Base-by-base conservation (phyloP, 768 basidiomycete species). In the Boletus tomentosulus region DNA sequence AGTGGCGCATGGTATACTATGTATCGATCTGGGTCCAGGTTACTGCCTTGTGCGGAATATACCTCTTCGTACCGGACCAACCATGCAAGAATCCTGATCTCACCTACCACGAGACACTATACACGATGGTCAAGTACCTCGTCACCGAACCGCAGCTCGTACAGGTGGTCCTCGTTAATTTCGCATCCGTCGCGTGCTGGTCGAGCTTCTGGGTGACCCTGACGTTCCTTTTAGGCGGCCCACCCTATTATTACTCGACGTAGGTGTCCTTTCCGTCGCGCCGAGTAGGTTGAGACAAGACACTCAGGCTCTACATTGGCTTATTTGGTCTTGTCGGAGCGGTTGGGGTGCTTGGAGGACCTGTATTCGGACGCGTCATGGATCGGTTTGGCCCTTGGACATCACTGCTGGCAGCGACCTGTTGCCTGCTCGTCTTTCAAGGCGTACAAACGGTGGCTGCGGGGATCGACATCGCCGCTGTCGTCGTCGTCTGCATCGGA, bases 261-360 rank as follows among this genome's bases (percentile, higher is more conserved):
- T 69, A 45, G n/a, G 66, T 62, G 10, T 34, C 22, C 28, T 43
- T n/a, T 2, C 25, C 10, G 9, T 38, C 19, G 1, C 27, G 1
- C 6, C 10, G 46, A 46, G 30, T 25, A 35, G 19, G n/a, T 33
- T 57, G 28, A 63, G 42, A 49, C 7, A 15, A 11, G 37, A 12
- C 3, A 30, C 19, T 3, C n/a, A 50, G 59, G 45, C 56, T 62
- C 34, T 65, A 68, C 19, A 78, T 78, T 48, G 79, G 79, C 33
- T 62, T 80, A n/a, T 77, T 79, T 56, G 78, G 77, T 24, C 70
- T 80, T 6, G 50, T 79, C 9, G 79, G 79, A 13, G 65, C 75
- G 42, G 57, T 48, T 24, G 78, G 72, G 25, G 68, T 76, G 24
- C 37, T 60, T 12, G 55, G 33, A 6, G 67, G 66, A 0, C 62